Base-by-base conservation (phyloP, 305 asterid genomes). In the Fraxinus paxiana region DNA sequence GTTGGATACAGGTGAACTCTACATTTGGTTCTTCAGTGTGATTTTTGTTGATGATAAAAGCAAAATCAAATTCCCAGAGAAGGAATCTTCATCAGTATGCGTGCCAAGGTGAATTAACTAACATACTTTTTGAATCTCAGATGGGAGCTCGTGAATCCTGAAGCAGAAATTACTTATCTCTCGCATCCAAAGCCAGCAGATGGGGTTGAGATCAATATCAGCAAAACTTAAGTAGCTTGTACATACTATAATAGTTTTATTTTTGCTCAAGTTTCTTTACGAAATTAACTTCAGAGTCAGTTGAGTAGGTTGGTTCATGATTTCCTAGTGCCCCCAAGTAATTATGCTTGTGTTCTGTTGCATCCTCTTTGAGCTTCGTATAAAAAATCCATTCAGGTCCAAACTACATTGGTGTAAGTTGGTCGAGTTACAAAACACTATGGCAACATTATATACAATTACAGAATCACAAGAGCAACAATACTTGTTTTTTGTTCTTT, bases 71-170 rank as follows among this genome's bases (percentile, higher is more conserved):
- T 1, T 28, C 70, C 28, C 31, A 20, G 70, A 59, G 20, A 59
- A 4, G 70, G 70, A 20, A 7, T 18, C 69, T 59, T 18, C 24
- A 51, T 5, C 6, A 51, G 63, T 51, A 4, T 51, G 5, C 5
- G 22, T 51, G 18, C 59, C 20, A 48, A 48, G 20, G 2, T 15
- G 61, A 15, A 18, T 28, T 18, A 18, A 18, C 24, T 18, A 10
- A 61, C 17, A n/a, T 76, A 12, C 20, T 15, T 73, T 80, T 80
- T 37, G 24, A 15, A 80, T 81, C 33, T 63, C 86, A 88, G 88
- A 71, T 87, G 89, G 91, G 83, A 85, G 56, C 76, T 86, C 63
- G 90, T 88, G 24, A 88, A 89, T 81, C 88, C 88, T 20, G 59
- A 88, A 2, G 90, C 82, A 0, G 80, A 56, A 20, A 78, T 87